Conservation (phyloP, 2,329 filamentous ascomycete genomes). For the Penicillium hesseltinei region DNA sequence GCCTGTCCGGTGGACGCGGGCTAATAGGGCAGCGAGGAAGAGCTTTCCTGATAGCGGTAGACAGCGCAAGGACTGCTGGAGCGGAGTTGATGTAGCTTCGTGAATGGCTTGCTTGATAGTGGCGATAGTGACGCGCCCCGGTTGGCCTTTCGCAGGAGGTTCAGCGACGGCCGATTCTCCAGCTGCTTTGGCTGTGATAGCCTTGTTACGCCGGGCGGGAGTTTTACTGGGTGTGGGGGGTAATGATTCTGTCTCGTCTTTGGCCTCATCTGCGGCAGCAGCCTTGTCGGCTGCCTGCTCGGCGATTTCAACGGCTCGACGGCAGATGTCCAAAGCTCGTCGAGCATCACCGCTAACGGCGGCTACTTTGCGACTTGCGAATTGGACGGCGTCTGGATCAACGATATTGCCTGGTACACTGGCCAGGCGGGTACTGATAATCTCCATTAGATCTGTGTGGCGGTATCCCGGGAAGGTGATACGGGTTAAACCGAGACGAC, state of each 20-base stretch:
- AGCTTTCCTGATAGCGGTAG: slow-evolving; percentile 81
- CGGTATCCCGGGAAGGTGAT: slow-evolving; percentile 98
- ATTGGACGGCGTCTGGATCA: slow-evolving; percentile 89
- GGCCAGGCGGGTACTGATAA: slow-evolving; percentile 89
- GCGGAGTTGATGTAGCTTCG: slow-evolving; percentile 87
- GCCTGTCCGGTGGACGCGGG: slow-evolving; percentile 76
- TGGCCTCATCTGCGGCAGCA: slow-evolving; percentile 17
- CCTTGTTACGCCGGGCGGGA: slow-evolving; percentile 30
- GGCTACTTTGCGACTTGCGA: slow-evolving; percentile 93
- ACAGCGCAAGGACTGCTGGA: slow-evolving; percentile 82
- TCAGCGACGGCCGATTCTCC: slow-evolving; percentile 18
- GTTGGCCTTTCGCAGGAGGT: slow-evolving; percentile 30
- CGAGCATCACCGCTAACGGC: slow-evolving; percentile 93
- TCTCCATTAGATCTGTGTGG: slow-evolving; percentile 94
- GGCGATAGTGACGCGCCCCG: slow-evolving; percentile 75
- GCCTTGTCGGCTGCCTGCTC: slow-evolving; percentile 64
- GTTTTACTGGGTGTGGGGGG: slow-evolving; percentile 48
- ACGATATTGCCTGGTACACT: slow-evolving; percentile 88
- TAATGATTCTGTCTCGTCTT: slow-evolving; percentile 36
- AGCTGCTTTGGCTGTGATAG: slow-evolving; percentile 12
- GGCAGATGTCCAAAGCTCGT: slow-evolving; percentile 89
- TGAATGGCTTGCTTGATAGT: slow-evolving; percentile 93
- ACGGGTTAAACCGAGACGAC: slow-evolving; percentile 80
- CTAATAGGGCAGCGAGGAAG: slow-evolving; percentile 77
- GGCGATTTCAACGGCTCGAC: slow-evolving; percentile 89